Base-by-base conservation (phyloP, 1,284 basidiomycete genomes). In the Butyriboletus appendiculatus region DNA sequence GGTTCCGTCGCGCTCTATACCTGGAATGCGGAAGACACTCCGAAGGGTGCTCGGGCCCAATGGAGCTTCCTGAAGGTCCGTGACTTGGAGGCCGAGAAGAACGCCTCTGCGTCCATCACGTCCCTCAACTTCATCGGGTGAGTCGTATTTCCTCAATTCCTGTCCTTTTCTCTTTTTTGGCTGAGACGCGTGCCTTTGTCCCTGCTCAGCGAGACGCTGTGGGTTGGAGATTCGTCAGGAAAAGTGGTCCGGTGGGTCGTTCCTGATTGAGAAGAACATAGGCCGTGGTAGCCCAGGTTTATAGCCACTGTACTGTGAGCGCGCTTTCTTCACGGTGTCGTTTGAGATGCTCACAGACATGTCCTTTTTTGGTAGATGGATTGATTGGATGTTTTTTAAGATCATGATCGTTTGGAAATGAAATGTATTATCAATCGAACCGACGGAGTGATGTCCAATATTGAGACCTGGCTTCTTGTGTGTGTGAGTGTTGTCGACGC, bases 21-120 rank as follows among this genome's bases (percentile, higher is more conserved):
- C 0, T 92, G 90, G 90, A 88, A 82, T 34, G 77, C 86, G 2
- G 81, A 88, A 59, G 81, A 80, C n/a, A 88, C 86, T 0, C 82
- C 81, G 2, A 70, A 76, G 53, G 82, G 77, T 4, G 77, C 82
- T 64, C 81, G 77, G 57, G 86, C 88, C 0, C 75, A 73, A 50
- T 92, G 90, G 90, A 78, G 86, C 61, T 90, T 92, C 65, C 68
- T 82, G 9, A 85, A 84, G 0, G 71, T 92, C 47, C 76, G 84
- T 45, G 80, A 78, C 30, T 76, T 92, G 72, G 83, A 84, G 62
- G 80, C 81, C 0, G 59, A 66, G 66, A 70, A 52, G 24, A 56
- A 57, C 62, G 11, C 63, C 49, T 68, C 77, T 56, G 70, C 81
- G 10, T 76, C 79, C 33, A 75, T 91, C 47, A 89, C 85, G 1